Conservation (phyloP, 2,329 filamentous ascomycete genomes). For the Lasiodiplodia citricola region DNA sequence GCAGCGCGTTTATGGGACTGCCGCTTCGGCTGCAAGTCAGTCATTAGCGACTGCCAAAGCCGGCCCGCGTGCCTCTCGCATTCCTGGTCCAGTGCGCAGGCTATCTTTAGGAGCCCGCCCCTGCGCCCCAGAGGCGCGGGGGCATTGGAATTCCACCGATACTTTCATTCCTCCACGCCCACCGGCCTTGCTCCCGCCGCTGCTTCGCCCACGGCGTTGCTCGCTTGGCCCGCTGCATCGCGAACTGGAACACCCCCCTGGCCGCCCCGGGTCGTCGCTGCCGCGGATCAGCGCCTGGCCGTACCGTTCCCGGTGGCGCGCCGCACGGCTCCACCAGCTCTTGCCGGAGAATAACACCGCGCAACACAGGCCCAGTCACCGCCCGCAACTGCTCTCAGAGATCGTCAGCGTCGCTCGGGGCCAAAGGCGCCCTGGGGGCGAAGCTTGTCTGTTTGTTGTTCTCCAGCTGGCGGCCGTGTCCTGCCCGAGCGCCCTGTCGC, state of each 20-base stretch:
- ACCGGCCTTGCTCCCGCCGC: neutral
- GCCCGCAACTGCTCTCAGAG: neutral
- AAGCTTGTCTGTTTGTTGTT: neutral
- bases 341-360: conserved; percentile 10
- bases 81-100: conserved; percentile 3
- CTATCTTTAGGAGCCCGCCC: conserved; percentile 22
- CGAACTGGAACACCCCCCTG: neutral
- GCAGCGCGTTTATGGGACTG: conserved; percentile 18
- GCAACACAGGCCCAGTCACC: conserved; percentile 6
- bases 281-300: conserved; percentile 22
- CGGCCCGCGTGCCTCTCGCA: conserved; percentile 15
- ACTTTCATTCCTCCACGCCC: neutral
- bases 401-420: conserved; percentile 9
- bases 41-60: neutral
- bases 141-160: neutral
- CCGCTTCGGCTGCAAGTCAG: conserved; percentile 20
- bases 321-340: conserved; percentile 16
- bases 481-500: conserved; percentile 8
- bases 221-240: conserved; percentile 1
- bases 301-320: conserved; percentile 17
- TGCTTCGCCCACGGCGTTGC: conserved; percentile 4
- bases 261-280: neutral
- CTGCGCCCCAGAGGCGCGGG: neutral
- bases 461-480: neutral
- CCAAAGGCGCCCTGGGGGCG: neutral